These are phyloP conservation scores for Priceomyces castillae DNA, from an alignment of 805 yeast genomes.

Conservation along the genomic window DNA sequence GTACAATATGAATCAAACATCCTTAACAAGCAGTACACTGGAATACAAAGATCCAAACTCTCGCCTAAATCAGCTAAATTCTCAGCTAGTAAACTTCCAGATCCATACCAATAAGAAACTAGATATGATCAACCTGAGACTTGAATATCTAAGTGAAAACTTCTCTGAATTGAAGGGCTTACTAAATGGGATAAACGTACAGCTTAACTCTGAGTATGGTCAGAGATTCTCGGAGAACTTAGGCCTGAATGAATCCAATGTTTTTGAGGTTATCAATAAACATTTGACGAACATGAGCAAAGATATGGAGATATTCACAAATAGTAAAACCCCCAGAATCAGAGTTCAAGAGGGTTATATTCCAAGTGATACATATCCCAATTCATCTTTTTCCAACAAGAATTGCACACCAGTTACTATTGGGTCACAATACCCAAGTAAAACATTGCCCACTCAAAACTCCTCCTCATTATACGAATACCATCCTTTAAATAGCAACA, in stretches of 20 bases:
- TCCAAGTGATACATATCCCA: background rate
- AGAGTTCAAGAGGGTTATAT: background rate
- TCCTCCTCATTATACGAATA: background rate
- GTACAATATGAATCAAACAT: background rate
- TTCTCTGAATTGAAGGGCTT: conserved; percentile 11
- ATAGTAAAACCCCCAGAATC: background rate
- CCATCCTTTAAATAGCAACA: background rate
- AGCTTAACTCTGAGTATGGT: background rate
- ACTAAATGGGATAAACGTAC: conserved; percentile 11
- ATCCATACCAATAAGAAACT: conserved; percentile 18
- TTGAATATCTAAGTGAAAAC: conserved; percentile 13
- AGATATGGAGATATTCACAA: conserved; percentile 19
- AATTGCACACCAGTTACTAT: background rate
- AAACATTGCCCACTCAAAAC: background rate
- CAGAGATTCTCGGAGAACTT: background rate
- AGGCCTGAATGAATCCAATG: conserved; percentile 6
- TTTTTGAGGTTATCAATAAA: conserved; percentile 19
- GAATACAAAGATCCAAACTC: background rate
- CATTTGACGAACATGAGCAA: conserved; percentile 18
- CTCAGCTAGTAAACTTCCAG: conserved; percentile 17
- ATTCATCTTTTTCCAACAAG: background rate
- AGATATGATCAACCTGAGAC: conserved; percentile 17
- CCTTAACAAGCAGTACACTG: background rate
- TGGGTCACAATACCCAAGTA: background rate
- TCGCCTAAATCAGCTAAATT: conserved; percentile 11